A percentile compares a stretch with the other conserved stretches of the same genome.
Evolutionary conservation across 441 rosid genomes (phyloP).

Genomic region (Croton setiger): DNA sequence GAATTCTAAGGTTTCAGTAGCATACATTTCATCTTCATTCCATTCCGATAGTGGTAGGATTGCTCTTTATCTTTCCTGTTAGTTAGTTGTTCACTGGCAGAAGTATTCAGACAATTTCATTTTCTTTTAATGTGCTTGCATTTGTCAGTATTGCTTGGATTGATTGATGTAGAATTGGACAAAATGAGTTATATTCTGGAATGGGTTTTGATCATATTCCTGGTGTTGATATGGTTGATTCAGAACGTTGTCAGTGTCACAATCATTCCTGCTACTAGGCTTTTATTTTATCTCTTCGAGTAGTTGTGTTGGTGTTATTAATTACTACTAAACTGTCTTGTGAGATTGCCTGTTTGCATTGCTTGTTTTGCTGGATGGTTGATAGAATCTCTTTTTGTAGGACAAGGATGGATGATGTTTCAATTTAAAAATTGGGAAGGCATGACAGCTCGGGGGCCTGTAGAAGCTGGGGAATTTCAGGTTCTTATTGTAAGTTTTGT

Average conservation of each 20-base stretch:
- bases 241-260: not conserved
- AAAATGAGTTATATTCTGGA: not conserved
- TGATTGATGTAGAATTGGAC: not conserved
- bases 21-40: not conserved
- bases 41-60: not conserved
- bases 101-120: not conserved
- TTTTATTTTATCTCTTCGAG: not conserved
- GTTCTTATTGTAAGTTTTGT: slow-evolving; percentile 34
- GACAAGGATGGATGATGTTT: slow-evolving; percentile 44
- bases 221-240: not conserved
- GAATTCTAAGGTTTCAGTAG: not conserved
- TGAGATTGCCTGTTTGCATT: not conserved
- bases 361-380: not conserved
- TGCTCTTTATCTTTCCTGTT: not conserved
- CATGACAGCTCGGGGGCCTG: slow-evolving; percentile 14
- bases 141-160: not conserved
- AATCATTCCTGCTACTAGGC: not conserved
- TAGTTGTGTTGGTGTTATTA: not conserved
- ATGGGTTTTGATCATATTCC: not conserved
- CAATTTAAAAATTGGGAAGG: slow-evolving; percentile 20
- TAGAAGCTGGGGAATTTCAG: slow-evolving; percentile 36
- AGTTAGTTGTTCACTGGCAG: not conserved
- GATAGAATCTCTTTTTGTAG: slow-evolving; percentile 28
- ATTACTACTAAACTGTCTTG: not conserved
- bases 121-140: too few relatives aligned